A percentile compares a stretch with the other conserved stretches of the same genome.
These are phyloP conservation scores for Sanghuangporus sanghuang DNA, from an alignment of 1,284 basidiomycete genomes.

Conservation along the genomic window DNA sequence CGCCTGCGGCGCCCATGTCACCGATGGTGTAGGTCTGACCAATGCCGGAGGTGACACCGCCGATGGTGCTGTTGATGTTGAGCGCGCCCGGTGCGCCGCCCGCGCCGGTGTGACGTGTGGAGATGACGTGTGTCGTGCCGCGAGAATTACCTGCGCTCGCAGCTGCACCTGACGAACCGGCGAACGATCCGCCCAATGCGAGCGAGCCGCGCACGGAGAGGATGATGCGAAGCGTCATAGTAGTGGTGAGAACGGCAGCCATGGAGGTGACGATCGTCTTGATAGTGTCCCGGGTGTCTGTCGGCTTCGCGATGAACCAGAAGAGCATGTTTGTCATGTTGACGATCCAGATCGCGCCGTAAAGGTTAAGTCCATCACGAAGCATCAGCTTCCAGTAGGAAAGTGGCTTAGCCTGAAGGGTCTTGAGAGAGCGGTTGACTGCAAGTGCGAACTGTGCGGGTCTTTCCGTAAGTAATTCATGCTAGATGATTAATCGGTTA, in stretches of 20 bases:
- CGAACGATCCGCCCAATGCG: slow-evolving; percentile 60
- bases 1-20: slow-evolving; percentile 39
- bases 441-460: slow-evolving; percentile 53
- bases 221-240: slow-evolving; percentile 80
- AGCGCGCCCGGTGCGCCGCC: slow-evolving; percentile 29
- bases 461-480: slow-evolving; percentile 12
- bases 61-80: slow-evolving; percentile 32
- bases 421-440: slow-evolving; percentile 54
- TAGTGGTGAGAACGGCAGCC: slow-evolving; percentile 76
- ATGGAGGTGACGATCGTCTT: slow-evolving; percentile 77
- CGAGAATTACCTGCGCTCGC: slow-evolving; percentile 33
- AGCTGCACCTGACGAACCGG: slow-evolving; percentile 34
- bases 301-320: slow-evolving; percentile 74
- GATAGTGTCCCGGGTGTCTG: slow-evolving; percentile 55
- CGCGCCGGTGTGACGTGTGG: slow-evolving; percentile 32
- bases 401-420: slow-evolving; percentile 53
- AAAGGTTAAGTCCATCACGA: slow-evolving; percentile 78
- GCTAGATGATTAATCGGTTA: neutral
- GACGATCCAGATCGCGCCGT: slow-evolving; percentile 68
- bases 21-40: slow-evolving; percentile 61
- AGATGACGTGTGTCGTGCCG: slow-evolving; percentile 42
- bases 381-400: slow-evolving; percentile 79
- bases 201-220: slow-evolving; percentile 71
- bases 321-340: slow-evolving; percentile 76
- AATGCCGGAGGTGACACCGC: slow-evolving; percentile 33